Evolutionary conservation across 169 alveolate species (phyloP), one percentile per base, ranked within the genome.

Genomic region (Plasmodium inui): DNA sequence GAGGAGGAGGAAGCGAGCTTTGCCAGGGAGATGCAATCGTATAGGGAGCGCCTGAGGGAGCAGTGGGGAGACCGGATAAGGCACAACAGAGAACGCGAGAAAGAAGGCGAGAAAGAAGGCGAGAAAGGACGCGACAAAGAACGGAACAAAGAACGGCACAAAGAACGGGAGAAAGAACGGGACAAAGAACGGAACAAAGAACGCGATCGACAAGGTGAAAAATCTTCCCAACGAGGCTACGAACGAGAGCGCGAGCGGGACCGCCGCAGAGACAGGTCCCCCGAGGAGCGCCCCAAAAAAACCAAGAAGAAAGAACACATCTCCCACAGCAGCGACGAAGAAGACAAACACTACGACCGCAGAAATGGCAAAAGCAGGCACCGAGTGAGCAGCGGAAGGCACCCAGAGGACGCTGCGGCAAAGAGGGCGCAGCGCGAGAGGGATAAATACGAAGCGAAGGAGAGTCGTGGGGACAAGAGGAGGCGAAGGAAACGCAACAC

Each of bases 51-150:
- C 22, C 57, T 50, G 12, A 41, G 53, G 70, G 50, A 61, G 9
- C 37, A 61, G 32, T 61, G 12, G 96, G 93, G 50, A 12, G 84
- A 19, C 44, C 82, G 70, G 61, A 8, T 2, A 92, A 50, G 37
- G 30, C n/a, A 5, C 44, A 4, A 46, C 72, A 70, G 41, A 84
- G 71, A 37, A 0, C 53, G 39, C 53, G 84, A 26, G 46, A 53
- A 19, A 89, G 8, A 96, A 92, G 28, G 96, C 93, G 9, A 85
- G 82, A 84, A 95, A 44, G 93, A 37, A 12, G 84, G 10, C 44
- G 74, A 53, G 61, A 8, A 0, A 92, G 32, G 37, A 19, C n/a
- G 12, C 44, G 10, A 46, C 72, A 70, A 32, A 84, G 71, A 37
- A 0, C 53, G 39, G 37, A 80, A 26, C 44, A 53, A 19, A 89